Conservation (phyloP, 352 stramenopile species). For the Phytophthora cajani region DNA sequence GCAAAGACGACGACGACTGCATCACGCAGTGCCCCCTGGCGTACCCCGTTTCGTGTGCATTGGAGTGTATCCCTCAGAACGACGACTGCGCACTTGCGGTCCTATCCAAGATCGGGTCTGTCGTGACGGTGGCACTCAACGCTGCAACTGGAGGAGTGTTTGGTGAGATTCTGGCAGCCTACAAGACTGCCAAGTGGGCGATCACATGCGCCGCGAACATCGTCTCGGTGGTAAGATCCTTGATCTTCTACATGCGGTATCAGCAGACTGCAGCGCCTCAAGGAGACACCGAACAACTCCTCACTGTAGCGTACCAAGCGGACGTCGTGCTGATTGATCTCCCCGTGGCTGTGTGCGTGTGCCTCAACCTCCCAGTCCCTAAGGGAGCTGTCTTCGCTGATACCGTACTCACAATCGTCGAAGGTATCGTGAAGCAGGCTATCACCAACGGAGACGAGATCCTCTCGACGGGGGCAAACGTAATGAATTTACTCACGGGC, state of each 20-base stretch:
- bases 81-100: conserved; percentile 17
- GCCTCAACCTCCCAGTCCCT: conserved; percentile 9
- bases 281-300: conserved; percentile 15
- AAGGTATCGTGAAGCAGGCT: conserved; percentile 24
- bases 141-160: conserved; percentile 22
- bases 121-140: conserved; percentile 21
- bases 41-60: conserved; percentile 34
- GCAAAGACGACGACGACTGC: conserved; percentile 26
- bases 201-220: conserved; percentile 17
- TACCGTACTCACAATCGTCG: conserved; percentile 9
- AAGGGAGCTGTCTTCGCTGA: conserved; percentile 9
- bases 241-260: conserved; percentile 28
- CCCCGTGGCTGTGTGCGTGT: conserved; percentile 5
- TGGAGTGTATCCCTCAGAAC: conserved; percentile 48
- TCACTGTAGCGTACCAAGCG: conserved; percentile 18
- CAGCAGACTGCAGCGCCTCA: conserved; percentile 21
- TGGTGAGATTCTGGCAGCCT: conserved; percentile 12
- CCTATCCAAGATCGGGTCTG: conserved; percentile 25
- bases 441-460: conserved; percentile 25
- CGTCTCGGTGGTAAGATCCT: conserved; percentile 9
- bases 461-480: conserved; percentile 14
- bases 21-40: conserved; percentile 34
- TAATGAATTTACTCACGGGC: conserved; percentile 4
- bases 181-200: conserved; percentile 19
- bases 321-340: conserved; percentile 21